Percentiles rank a stretch among this genome's conserved stretches.
These are phyloP conservation scores for Tulasnella sp. DNA, from an alignment of 768 basidiomycete genomes.

Conservation along the genomic window DNA sequence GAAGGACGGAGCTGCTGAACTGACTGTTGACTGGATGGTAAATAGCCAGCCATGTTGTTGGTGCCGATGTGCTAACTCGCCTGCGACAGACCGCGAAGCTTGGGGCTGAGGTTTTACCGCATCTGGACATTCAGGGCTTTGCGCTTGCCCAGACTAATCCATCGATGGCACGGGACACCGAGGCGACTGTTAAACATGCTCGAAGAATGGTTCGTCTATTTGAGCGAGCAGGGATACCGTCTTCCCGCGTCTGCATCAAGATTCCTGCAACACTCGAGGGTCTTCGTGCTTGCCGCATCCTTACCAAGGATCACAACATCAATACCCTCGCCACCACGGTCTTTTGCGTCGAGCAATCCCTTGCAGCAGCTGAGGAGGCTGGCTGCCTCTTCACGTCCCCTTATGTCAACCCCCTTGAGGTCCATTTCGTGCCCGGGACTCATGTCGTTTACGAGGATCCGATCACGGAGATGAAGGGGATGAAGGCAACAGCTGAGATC, in stretches of 20 bases:
- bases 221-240: constrained; percentile 17
- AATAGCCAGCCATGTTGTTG: background rate
- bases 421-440: constrained; percentile 22
- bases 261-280: constrained; percentile 27
- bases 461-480: constrained; percentile 23
- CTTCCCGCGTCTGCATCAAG: constrained; percentile 27
- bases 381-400: constrained; percentile 24
- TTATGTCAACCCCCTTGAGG: constrained; percentile 25
- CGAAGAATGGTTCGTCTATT: constrained; percentile 23
- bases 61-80: background rate
- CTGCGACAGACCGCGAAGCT: constrained; percentile 23
- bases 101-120: constrained; percentile 18
- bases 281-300: constrained; percentile 24
- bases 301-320: constrained; percentile 24
- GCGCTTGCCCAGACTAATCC: constrained; percentile 25
- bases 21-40: constrained; percentile 26
- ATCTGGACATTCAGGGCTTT: constrained; percentile 4
- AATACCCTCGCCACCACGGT: constrained; percentile 26
- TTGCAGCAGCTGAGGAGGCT: constrained; percentile 25
- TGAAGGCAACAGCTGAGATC: constrained; percentile 22
- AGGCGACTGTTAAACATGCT: constrained; percentile 25
- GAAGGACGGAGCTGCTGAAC: constrained; percentile 15
- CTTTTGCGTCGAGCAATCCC: constrained; percentile 25
- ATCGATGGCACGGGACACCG: constrained; percentile 17
- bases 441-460: constrained; percentile 22